These are phyloP conservation scores for Solidago caesia DNA, from an alignment of 129 eudicot genomes.

Conservation along the genomic window DNA sequence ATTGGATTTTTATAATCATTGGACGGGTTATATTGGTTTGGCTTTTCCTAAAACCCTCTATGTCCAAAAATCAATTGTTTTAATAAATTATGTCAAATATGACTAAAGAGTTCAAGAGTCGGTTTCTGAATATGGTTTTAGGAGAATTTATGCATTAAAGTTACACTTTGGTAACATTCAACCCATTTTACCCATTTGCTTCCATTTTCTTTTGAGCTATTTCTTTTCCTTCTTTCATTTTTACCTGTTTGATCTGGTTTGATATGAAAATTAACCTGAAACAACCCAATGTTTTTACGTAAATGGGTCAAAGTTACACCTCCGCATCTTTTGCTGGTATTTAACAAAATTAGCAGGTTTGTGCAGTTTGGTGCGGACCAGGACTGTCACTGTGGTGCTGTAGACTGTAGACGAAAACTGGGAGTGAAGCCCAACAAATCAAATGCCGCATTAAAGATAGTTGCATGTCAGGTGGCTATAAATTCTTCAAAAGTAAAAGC, in stretches of 20 bases:
- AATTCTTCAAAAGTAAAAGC: slow-evolving; percentile 62
- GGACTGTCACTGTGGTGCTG: slow-evolving; percentile 95
- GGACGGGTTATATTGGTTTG: no score
- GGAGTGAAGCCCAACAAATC: slow-evolving; percentile 87
- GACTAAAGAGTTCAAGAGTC: no score
- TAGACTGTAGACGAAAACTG: slow-evolving; percentile 80
- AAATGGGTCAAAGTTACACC: neutral
- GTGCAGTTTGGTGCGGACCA: slow-evolving; percentile 99
- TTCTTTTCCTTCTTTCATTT: neutral
- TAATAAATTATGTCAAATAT: no score
- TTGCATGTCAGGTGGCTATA: slow-evolving; percentile 79
- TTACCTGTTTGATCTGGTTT: neutral
- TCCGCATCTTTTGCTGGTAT: neutral
- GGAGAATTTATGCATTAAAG: no score
- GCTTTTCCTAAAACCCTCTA: no score
- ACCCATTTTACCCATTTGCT: neutral
- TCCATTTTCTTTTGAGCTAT: no score
- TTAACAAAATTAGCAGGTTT: slow-evolving; percentile 81
- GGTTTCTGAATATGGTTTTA: no score
- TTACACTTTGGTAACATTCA: neutral
- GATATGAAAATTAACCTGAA: neutral
- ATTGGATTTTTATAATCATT: neutral
- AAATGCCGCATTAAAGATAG: slow-evolving; percentile 72
- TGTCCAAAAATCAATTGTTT: no score
- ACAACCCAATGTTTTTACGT: neutral